Percentiles rank a stretch among this genome's conserved stretches.
Evolutionary conservation across 768 basidiomycete genomes (phyloP).

Genomic region (Boletellus emodensis): DNA sequence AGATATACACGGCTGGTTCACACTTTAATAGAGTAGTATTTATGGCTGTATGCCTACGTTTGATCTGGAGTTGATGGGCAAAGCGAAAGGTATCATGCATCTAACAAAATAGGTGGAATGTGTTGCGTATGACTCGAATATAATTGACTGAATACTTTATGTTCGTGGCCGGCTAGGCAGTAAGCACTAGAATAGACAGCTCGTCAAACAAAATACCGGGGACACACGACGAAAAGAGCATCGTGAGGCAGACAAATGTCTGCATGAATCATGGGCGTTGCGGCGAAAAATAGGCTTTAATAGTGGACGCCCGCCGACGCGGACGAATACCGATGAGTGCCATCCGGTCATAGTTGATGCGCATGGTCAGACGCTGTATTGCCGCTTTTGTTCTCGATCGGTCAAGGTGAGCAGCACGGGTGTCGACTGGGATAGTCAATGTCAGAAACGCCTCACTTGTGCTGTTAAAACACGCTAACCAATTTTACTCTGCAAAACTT

Average conservation of each 20-base stretch:
- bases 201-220: background rate
- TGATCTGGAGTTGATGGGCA: background rate
- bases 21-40: too few species aligned
- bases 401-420: conserved; percentile 70
- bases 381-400: conserved; percentile 70
- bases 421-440: conserved; percentile 47
- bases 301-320: conserved; percentile 23
- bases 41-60: background rate
- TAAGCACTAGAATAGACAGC: background rate
- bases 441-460: background rate
- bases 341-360: conserved; percentile 57
- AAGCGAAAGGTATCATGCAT: background rate
- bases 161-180: conserved; percentile 2
- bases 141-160: conserved; percentile 27
- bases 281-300: conserved; percentile 29
- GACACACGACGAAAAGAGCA: background rate
- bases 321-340: conserved; percentile 26
- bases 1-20: too few species aligned
- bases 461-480: conserved; percentile 38
- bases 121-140: conserved; percentile 5
- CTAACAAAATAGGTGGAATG: background rate
- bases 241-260: background rate
- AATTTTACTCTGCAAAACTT: conserved; percentile 55
- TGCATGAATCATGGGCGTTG: conserved; percentile 12
- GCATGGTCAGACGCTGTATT: conserved; percentile 60